Evolutionary conservation across 1,284 basidiomycete species (phyloP), one percentile per base, ranked within the genome.

Genomic region (Cutaneotrichosporon mucoides): DNA sequence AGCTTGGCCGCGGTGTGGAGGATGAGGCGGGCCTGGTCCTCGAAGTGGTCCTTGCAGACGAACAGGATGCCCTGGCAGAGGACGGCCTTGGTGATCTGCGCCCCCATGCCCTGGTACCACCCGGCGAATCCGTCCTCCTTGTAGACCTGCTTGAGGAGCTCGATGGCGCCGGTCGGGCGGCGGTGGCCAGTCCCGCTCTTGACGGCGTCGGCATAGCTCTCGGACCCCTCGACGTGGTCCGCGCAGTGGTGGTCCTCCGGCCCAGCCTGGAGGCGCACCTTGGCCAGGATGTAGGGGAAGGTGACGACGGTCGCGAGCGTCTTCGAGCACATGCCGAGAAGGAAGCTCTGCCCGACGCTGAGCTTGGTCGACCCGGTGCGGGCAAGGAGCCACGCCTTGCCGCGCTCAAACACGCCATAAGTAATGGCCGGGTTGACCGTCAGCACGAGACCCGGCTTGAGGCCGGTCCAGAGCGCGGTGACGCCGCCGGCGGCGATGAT

Each of bases 361-460:
- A 77, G 58, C 61, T 67, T 72, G 58, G 56, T 72, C 15, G 45
- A 56, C 54, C 57, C 73, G 7, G 46, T 55, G 53, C 69, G 37
- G 16, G 55, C 57, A 42, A 75, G 60, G 55, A 68, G 33, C 57
- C 60, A 66, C 2, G 66, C 57, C 82, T 98, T 98, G 63, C 96
- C 83, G 54, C 93, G 85, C 80, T 99, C 95, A 73, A 92, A 99
- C 42, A 89, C 84, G 54, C 96, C 96, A 76, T 99, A 99, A 1
- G 96, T 99, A 79, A 99, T 98, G 16, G 96, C 94, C 2, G 96
- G 96, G 79, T 99, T 99, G 55, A 90, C 86, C 40, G 93, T 97
- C 45, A 99, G 84, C 8, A 99, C 92, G 65, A 99, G 81, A 47
- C 90, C 88, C 4, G 96, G 94, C 75, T 88, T 89, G 59, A 99